These are phyloP conservation scores for Aquilaria agallochum DNA, from an alignment of 441 rosid genomes.

Conservation along the genomic window DNA sequence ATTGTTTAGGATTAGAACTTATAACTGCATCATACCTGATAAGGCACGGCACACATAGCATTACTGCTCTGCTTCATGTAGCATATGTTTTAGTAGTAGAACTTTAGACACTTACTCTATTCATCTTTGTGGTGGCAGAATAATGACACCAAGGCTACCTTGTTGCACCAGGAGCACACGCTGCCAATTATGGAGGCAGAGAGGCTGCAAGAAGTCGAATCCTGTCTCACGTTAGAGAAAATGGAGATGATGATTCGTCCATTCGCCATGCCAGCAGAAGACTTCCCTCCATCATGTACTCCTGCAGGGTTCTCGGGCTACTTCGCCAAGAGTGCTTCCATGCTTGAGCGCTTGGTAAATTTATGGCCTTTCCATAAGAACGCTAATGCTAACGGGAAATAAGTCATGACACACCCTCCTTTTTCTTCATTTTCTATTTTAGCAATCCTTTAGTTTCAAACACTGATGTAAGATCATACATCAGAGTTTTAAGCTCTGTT, in stretches of 20 bases:
- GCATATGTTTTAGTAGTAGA: no score
- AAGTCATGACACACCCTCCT: slow-evolving; percentile 15
- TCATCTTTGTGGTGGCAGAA: slow-evolving; percentile 37
- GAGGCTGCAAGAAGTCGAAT: slow-evolving; percentile 95
- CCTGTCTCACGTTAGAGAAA: slow-evolving; percentile 82
- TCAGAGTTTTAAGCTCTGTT: no score
- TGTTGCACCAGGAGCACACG: slow-evolving; percentile 93
- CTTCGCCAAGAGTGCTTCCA: slow-evolving; percentile 92
- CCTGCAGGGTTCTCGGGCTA: slow-evolving; percentile 99
- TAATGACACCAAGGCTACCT: slow-evolving; percentile 73
- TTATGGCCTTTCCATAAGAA: slow-evolving; percentile 93
- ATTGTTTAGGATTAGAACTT: no score
- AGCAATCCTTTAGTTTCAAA: neutral
- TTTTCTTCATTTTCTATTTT: neutral
- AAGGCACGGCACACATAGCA: no score
- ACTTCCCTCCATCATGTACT: slow-evolving; percentile 90
- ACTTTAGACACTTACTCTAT: no score
- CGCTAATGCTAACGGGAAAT: slow-evolving; percentile 56
- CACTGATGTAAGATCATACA: no score
- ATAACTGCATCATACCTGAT: no score
- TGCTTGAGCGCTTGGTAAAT: slow-evolving; percentile 95
- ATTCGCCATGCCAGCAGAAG: slow-evolving; percentile 99
- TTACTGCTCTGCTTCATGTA: no score
- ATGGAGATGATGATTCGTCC: slow-evolving; percentile 92
- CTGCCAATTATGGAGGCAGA: slow-evolving; percentile 99